A percentile compares a stretch with the other conserved stretches of the same genome.
Evolutionary conservation across 495 filamentous ascomycete genomes (phyloP).

Genomic region (Glarea lozoyensis): DNA sequence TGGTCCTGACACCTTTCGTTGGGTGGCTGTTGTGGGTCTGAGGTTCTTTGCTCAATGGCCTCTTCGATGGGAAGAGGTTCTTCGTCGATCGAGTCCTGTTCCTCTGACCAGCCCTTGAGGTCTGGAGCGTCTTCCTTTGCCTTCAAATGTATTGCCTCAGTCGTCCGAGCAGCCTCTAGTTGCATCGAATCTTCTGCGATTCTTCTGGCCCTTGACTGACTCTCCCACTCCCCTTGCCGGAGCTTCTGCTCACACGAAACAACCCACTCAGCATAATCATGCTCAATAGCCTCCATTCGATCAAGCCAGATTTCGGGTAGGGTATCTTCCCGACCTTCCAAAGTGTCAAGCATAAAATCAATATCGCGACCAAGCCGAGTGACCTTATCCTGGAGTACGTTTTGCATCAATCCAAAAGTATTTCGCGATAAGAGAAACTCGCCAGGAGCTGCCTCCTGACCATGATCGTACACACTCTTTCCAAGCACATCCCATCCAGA

Average conservation of each 20-base stretch:
- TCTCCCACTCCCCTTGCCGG: slow-evolving; percentile 18
- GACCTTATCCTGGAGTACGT: slow-evolving; percentile 59
- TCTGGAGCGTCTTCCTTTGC: no score
- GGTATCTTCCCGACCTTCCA: slow-evolving; percentile 76
- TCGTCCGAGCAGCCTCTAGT: background rate
- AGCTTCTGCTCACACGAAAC: slow-evolving; percentile 16
- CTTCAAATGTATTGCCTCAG: no score
- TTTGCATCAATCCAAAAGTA: slow-evolving; percentile 53
- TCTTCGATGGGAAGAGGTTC: background rate
- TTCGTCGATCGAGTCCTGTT: slow-evolving; percentile 1
- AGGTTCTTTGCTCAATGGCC: no score
- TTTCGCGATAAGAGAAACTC: slow-evolving; percentile 20
- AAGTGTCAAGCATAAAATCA: slow-evolving; percentile 73
- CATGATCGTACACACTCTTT: slow-evolving; percentile 1
- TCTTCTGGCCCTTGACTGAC: slow-evolving; percentile 1
- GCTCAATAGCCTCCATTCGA: slow-evolving; percentile 69
- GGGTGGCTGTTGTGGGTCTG: no score
- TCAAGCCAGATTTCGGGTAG: slow-evolving; percentile 85
- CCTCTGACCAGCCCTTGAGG: no score
- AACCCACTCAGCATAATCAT: slow-evolving; percentile 73
- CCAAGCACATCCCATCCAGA: slow-evolving; percentile 53
- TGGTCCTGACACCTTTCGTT: no score
- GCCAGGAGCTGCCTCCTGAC: background rate
- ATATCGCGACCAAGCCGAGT: slow-evolving; percentile 59
- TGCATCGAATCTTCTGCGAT: background rate